phyloP scores from a whole-genome alignment of 2,329 filamentous ascomycete genomes.

The Arthrobotrys conoides region DNA sequence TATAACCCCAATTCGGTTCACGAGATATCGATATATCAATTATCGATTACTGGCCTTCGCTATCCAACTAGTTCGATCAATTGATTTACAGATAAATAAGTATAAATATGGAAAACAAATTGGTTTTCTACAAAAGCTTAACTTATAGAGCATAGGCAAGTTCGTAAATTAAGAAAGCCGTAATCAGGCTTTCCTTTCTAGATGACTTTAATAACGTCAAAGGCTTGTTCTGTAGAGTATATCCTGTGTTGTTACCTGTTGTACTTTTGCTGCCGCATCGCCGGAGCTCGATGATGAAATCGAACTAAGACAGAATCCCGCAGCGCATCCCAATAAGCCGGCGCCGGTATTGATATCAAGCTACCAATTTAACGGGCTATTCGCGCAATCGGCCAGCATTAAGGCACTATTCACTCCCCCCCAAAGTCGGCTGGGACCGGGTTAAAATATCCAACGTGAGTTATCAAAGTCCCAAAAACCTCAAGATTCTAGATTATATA shows the following conservation, averaged over 20 bases:
- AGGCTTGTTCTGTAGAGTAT: too few species aligned
- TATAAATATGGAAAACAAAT: too few species aligned
- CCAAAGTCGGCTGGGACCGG: neutral
- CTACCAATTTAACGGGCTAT: slow-evolving; percentile 6
- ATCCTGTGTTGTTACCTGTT: slow-evolving; percentile 1
- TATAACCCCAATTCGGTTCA: too few species aligned
- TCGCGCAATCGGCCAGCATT: slow-evolving; percentile 18
- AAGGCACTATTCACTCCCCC: slow-evolving; percentile 3
- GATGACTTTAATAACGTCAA: too few species aligned
- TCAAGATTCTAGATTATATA: neutral
- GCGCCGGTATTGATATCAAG: neutral
- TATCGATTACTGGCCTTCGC: too few species aligned
- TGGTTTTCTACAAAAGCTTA: too few species aligned
- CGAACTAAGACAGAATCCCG: slow-evolving; percentile 1
- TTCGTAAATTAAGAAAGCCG: too few species aligned
- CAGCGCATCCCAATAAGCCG: slow-evolving; percentile 5
- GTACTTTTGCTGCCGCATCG: slow-evolving; percentile 22
- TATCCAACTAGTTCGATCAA: too few species aligned
- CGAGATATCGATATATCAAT: too few species aligned
- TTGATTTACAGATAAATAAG: too few species aligned
- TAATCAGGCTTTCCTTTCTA: too few species aligned
- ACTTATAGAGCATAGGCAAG: too few species aligned
- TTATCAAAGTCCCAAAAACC: slow-evolving; percentile 4
- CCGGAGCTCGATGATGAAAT: slow-evolving; percentile 29
- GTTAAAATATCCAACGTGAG: neutral